Percentiles rank a stretch among this genome's conserved stretches.
Conservation (phyloP, 2,329 filamentous ascomycete species). For the Cladobotryum mycophilum region DNA sequence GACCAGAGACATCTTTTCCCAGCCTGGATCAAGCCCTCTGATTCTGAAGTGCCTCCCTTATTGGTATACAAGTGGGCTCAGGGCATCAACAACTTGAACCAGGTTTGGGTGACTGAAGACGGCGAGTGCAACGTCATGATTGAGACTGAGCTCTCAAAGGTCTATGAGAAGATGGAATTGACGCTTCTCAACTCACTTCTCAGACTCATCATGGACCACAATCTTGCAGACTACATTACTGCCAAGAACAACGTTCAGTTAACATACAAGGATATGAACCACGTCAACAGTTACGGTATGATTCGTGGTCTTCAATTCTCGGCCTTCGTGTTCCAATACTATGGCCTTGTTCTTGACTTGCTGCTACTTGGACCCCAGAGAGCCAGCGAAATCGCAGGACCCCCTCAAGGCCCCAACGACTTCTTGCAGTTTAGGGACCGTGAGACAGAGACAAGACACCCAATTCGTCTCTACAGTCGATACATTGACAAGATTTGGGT, state of each 20-base stretch:
- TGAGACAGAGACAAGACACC: slow-evolving; percentile 86
- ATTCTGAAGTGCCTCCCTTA: slow-evolving; percentile 92
- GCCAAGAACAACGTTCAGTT: slow-evolving; percentile 99
- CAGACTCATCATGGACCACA: slow-evolving; percentile 97
- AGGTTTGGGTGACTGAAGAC: slow-evolving; percentile 89
- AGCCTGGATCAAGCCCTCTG: slow-evolving; percentile 97
- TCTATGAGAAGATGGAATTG: slow-evolving; percentile 98
- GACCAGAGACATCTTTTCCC: slow-evolving; percentile 96
- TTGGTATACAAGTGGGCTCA: slow-evolving; percentile 99
- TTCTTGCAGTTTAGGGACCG: slow-evolving; percentile 95
- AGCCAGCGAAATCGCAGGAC: slow-evolving; percentile 95
- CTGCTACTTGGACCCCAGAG: slow-evolving; percentile 87
- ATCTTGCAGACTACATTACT: slow-evolving; percentile 96
- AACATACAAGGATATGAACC: slow-evolving; percentile 99
- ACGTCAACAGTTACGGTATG: slow-evolving; percentile 98
- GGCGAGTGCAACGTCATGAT: slow-evolving; percentile 99
- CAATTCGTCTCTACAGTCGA: slow-evolving; percentile 92
- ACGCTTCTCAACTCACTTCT: slow-evolving; percentile 90
- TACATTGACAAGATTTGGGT: slow-evolving; percentile 99
- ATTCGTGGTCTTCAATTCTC: slow-evolving; percentile 97
- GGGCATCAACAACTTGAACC: slow-evolving; percentile 95
- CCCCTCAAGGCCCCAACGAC: slow-evolving; percentile 89
- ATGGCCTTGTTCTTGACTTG: slow-evolving; percentile 90
- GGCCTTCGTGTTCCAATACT: slow-evolving; percentile 98
- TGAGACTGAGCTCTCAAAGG: slow-evolving; percentile 96